phyloP scores from a whole-genome alignment of 2,329 filamentous ascomycete species.

The Helotiales sp. region DNA sequence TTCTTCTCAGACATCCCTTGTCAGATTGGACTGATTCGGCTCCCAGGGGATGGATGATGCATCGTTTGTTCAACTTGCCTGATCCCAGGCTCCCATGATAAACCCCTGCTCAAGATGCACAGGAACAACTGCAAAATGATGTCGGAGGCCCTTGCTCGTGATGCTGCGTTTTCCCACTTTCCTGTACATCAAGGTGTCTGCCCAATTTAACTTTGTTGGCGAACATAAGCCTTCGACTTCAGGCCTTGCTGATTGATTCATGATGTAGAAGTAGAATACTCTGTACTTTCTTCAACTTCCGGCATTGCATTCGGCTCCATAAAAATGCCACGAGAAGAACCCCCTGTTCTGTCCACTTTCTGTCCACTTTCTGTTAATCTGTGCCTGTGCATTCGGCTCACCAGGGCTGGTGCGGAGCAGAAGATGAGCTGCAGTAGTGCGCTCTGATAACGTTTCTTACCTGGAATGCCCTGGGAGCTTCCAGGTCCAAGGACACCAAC shows the following conservation, averaged over 20 bases:
- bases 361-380: slow-evolving; percentile 7
- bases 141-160: slow-evolving; percentile 18
- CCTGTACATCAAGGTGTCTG: too few species aligned
- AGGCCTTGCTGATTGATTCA: too few species aligned
- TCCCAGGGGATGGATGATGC: slow-evolving; percentile 9
- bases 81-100: slow-evolving; percentile 37
- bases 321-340: background rate
- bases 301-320: background rate
- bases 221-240: too few species aligned
- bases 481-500: slow-evolving; percentile 32
- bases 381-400: slow-evolving; percentile 15
- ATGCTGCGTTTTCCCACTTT: slow-evolving; percentile 15
- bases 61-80: slow-evolving; percentile 26
- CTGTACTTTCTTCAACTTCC: background rate
- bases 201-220: too few species aligned
- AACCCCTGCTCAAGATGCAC: slow-evolving; percentile 27
- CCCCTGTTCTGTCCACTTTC: slow-evolving; percentile 10
- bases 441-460: slow-evolving; percentile 35
- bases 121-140: slow-evolving; percentile 24
- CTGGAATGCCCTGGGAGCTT: slow-evolving; percentile 27
- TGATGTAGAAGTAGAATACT: too few species aligned
- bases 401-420: slow-evolving; percentile 34
- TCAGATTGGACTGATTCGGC: background rate
- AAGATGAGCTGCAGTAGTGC: slow-evolving; percentile 44
- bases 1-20: slow-evolving; percentile 24